Base-by-base conservation (phyloP, 2,329 filamentous ascomycete species). In the Zymoseptoria tritici region DNA sequence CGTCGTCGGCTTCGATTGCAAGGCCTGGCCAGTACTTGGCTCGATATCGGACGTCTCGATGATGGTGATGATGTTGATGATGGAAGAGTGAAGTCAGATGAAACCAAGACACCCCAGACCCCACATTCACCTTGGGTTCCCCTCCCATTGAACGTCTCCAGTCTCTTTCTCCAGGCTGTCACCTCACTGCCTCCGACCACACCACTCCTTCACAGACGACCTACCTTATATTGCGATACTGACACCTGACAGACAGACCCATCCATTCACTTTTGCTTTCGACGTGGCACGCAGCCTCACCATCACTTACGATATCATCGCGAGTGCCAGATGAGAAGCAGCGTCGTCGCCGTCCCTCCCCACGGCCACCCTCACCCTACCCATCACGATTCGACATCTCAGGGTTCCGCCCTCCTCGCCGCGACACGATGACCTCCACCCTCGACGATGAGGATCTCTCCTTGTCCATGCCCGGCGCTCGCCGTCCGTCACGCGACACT, bases 381-480 rank as follows among this genome's bases (percentile, higher is more conserved):
- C 36, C 36, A n/a, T 16, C n/a, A 46, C 36, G 13, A 16, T n/a
- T 46, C 36, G 36, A 46, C 7, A 13, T 46, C 13, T n/a, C 13
- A n/a, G 16, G 16, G 13, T 16, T n/a, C 36, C 36, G 36, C 36
- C 36, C 36, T 46, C 36, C 36, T 4, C 36, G 36, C 36, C 36
- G 36, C 36, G 36, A 46, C 36, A 46, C 36, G 36, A 76, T 76
- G 74, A 68, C 71, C 16, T 72, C 74, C 52, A 67, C 73, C 2
- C 64, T 76, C 54, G 74, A 76, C 66, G 74, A 76, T 60, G 74
- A 76, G 57, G 74, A 76, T 56, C 67, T 76, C 26, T 73, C 74
- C 46, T 66, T 76, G 31, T 73, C 74, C 60, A 75, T 76, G 55
- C 70, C 71, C 49, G 60, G 50, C 52, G 62, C 58, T 52, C 70